Base-by-base conservation (phyloP, 768 basidiomycete species). In the Serendipita sp. region DNA sequence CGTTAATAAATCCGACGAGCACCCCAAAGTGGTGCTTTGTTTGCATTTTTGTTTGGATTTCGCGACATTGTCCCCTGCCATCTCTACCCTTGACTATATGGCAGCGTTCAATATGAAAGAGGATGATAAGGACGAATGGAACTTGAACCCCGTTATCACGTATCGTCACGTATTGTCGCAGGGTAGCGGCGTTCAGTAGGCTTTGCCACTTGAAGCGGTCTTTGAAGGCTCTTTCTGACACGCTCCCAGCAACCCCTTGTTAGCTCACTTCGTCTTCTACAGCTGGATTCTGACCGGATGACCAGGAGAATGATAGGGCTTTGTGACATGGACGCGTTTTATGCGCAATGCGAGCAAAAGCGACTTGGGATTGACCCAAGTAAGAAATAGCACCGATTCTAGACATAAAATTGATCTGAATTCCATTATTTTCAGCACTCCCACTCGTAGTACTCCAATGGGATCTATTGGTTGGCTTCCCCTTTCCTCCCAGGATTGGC, bases 371-470 rank as follows among this genome's bases (percentile, higher is more conserved):
- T 89, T 51, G 78, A 81, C 62, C 79, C 74, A 2, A 71, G 74
- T 64, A 70, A 70, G 63, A 64, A 70, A 48, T 72, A 72, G 2
- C 69, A 68, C 64, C 70, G 23, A 23, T 23, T 23, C 23, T 23
- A 23, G 23, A 23, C 23, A 23, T 23, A 23, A 23, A 23, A 23
- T 23, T 23, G 23, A 23, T 23, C 23, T 23, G 23, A 23, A 23
- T 23, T 23, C 2, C 35, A 70, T 23, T 64, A 63, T 44, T 28
- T 34, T 44, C 44, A 46, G 78, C 79, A 71, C 68, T 73, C 0
- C 91, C 91, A 0, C 78, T 94, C 10, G 89, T 91, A 3, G 91
- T 92, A 3, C 79, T 86, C 48, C 92, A 95, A 68, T 94, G 93
- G 93, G 83, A 88, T 51, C 78, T 83, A 15, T 72, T 94, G 63